These are phyloP conservation scores for Galerina marginata DNA, from an alignment of 768 basidiomycete genomes.

Conservation along the genomic window DNA sequence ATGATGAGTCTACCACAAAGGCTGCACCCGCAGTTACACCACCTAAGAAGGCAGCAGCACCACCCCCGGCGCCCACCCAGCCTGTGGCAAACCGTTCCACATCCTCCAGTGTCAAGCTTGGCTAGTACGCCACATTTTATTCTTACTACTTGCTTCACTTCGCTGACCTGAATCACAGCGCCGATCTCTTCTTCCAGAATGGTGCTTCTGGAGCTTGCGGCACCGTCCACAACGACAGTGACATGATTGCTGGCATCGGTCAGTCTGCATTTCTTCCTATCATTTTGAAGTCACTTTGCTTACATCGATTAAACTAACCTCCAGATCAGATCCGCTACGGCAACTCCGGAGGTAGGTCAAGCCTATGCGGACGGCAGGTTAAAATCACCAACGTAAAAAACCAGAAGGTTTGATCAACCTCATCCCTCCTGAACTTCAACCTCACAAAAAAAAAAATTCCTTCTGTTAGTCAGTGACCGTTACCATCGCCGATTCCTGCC, in stretches of 20 bases:
- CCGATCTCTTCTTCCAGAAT: slow-evolving; percentile 73
- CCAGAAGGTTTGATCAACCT: slow-evolving; percentile 44
- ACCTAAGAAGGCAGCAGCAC: slow-evolving; percentile 10
- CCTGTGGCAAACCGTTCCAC: slow-evolving; percentile 19
- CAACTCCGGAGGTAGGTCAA: slow-evolving; percentile 47
- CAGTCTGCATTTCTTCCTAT: slow-evolving; percentile 27
- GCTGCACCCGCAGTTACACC: slow-evolving; percentile 14
- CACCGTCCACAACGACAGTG: slow-evolving; percentile 55
- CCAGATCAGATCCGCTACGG: slow-evolving; percentile 61
- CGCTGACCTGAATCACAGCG: slow-evolving; percentile 41
- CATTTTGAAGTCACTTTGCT: slow-evolving; percentile 2
- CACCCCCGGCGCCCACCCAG: slow-evolving; percentile 17
- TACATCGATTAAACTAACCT: slow-evolving; percentile 3
- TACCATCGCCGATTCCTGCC: slow-evolving; percentile 81
- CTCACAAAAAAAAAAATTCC: neutral
- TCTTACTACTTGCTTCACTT: neutral
- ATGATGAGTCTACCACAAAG: slow-evolving; percentile 21
- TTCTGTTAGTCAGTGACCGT: slow-evolving; percentile 52
- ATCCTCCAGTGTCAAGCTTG: too few relatives aligned
- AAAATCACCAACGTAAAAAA: slow-evolving; percentile 65
- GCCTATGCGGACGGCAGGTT: slow-evolving; percentile 70
- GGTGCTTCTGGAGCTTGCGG: slow-evolving; percentile 87
- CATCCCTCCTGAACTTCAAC: neutral
- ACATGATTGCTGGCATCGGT: slow-evolving; percentile 69
- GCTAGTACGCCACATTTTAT: slow-evolving; percentile 35